These are phyloP conservation scores for Flaveria linearis DNA, from an alignment of 129 eudicot species.

Conservation along the genomic window DNA sequence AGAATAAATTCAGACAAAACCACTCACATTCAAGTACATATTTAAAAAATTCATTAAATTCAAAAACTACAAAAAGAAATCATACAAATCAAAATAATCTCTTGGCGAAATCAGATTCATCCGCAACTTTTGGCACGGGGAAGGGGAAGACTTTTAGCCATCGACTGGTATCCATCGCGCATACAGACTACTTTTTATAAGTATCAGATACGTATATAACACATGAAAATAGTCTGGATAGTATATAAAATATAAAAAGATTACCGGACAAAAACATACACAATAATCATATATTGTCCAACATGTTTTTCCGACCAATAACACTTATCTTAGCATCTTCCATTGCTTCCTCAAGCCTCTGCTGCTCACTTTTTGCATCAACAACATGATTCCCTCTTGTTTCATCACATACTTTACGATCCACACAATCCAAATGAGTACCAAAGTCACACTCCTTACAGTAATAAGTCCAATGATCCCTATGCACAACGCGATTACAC, in stretches of 20 bases:
- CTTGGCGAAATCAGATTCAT: no score
- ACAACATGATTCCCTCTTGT: constrained; percentile 15
- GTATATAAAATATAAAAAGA: no score
- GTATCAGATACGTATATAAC: not conserved
- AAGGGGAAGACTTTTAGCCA: no score
- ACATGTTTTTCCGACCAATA: not conserved
- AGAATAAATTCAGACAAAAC: no score
- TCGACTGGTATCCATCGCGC: no score
- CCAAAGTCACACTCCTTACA: constrained; percentile 35
- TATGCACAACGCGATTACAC: constrained; percentile 28
- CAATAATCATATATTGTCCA: not conserved
- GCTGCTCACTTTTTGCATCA: constrained; percentile 17
- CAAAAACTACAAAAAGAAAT: no score
- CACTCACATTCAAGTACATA: no score
- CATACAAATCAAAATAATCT: no score
- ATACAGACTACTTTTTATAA: no score
- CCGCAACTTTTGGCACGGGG: no score
- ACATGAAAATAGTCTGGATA: not conserved
- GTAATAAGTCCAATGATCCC: constrained; percentile 37
- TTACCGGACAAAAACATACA: not conserved
- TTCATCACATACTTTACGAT: constrained; percentile 24
- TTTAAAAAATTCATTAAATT: no score
- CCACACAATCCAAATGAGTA: constrained; percentile 41
- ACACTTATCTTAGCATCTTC: constrained; percentile 29
- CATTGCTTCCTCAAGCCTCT: constrained; percentile 30